A percentile compares a stretch with the other conserved stretches of the same genome.
Evolutionary conservation across 2,329 filamentous ascomycete species (phyloP).

Genomic region (Phialocephala subalpina): DNA sequence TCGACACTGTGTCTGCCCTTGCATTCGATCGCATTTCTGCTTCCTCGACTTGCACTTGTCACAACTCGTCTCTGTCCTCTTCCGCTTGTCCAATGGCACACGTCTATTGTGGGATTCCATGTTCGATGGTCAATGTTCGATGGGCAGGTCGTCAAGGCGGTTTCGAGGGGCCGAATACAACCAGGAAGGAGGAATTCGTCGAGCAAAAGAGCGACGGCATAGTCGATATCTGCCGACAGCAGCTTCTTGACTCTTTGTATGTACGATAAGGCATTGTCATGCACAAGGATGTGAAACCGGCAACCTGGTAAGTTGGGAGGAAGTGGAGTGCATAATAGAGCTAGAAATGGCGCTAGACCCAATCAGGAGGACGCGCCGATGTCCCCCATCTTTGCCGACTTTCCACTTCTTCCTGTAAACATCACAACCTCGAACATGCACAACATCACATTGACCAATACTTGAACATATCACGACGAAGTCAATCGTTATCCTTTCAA

Average conservation of each 20-base stretch:
- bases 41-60: constrained; percentile 56
- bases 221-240: neutral
- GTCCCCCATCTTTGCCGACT: too few relatives aligned
- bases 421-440: too few relatives aligned
- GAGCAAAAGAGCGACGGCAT: neutral
- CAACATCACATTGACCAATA: too few relatives aligned
- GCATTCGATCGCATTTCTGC: constrained; percentile 52
- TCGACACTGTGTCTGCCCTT: constrained; percentile 48
- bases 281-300: neutral
- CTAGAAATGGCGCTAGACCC: too few relatives aligned
- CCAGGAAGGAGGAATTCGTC: neutral
- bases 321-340: too few relatives aligned
- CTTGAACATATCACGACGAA: too few relatives aligned
- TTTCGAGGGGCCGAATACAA: neutral
- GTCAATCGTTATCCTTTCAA: too few relatives aligned
- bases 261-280: neutral
- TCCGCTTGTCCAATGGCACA: constrained; percentile 53
- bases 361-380: too few relatives aligned
- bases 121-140: neutral
- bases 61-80: constrained; percentile 52
- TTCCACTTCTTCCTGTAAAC: too few relatives aligned
- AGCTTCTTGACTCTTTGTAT: neutral
- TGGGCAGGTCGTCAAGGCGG: neutral
- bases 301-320: neutral
- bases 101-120: constrained; percentile 34